These are phyloP conservation scores for Vigna radiata DNA, from an alignment of 306 rosid genomes.

Conservation along the genomic window DNA sequence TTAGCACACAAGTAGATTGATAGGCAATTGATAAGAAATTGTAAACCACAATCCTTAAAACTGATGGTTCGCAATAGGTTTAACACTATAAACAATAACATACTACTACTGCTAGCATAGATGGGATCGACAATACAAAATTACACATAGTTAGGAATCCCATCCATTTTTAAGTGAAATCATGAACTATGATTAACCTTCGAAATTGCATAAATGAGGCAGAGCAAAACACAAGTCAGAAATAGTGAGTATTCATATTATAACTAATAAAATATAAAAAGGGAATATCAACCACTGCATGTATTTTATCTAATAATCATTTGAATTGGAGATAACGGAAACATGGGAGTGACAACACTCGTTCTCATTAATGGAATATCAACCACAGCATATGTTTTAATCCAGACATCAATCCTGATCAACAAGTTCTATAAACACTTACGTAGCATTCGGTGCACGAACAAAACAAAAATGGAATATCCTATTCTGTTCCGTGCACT, in stretches of 20 bases:
- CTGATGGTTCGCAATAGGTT: background rate
- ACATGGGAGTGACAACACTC: background rate
- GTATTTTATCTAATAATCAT: background rate
- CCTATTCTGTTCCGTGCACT: background rate
- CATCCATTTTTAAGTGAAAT: background rate
- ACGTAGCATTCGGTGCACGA: background rate
- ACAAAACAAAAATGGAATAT: background rate
- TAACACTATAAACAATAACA: background rate
- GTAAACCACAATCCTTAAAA: constrained; percentile 17
- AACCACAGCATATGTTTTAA: background rate
- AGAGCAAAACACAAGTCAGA: background rate
- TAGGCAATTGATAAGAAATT: too few species aligned
- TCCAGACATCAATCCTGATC: background rate
- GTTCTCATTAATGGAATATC: constrained; percentile 8
- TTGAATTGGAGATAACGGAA: background rate
- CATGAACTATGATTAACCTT: background rate
- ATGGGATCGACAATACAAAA: background rate
- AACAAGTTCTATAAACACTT: background rate
- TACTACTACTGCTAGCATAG: constrained; percentile 3
- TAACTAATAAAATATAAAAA: background rate
- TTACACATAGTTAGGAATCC: background rate
- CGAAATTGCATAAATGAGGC: background rate
- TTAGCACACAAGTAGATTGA: too few species aligned
- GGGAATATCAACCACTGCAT: too few species aligned
- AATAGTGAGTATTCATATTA: background rate